A percentile compares a stretch with the other conserved stretches of the same genome.
Evolutionary conservation across 345 rosid species (phyloP).

Genomic region (Aegle marmelos): DNA sequence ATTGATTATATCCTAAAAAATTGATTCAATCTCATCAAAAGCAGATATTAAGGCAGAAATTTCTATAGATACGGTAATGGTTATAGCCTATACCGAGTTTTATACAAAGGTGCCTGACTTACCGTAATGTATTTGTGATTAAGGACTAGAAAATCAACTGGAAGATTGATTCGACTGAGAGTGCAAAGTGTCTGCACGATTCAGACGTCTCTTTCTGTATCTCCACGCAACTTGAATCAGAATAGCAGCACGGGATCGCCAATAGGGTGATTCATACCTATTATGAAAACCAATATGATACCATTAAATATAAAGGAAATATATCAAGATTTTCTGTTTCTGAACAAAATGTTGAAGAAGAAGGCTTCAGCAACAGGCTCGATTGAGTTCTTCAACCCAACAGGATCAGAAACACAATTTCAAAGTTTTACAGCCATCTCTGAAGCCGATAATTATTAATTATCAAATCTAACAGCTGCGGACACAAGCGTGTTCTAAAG

Average conservation of each 20-base stretch:
- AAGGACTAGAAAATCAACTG: not conserved
- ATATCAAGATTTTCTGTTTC: not conserved
- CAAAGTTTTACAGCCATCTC: not conserved
- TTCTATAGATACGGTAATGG: not conserved
- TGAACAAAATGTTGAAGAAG: not conserved
- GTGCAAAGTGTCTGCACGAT: slow-evolving; percentile 23
- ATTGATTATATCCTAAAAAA: not conserved
- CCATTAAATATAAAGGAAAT: not conserved
- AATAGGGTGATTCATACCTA: slow-evolving; percentile 81
- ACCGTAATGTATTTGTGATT: not conserved
- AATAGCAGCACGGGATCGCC: slow-evolving; percentile 63
- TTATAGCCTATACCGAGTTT: not conserved
- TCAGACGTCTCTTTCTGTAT: slow-evolving; percentile 58
- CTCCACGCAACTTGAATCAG: slow-evolving; percentile 86
- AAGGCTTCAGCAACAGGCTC: not conserved
- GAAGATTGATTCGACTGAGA: slow-evolving; percentile 7
- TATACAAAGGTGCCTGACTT: not conserved
- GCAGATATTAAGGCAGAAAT: not conserved
- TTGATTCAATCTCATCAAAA: not conserved
- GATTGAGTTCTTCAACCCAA: not conserved
- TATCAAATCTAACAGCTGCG: not conserved
- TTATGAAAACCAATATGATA: not conserved
- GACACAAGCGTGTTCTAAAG: not conserved
- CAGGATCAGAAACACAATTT: not conserved
- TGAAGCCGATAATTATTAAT: not conserved